These are phyloP conservation scores for Aethionema arabicum DNA, from an alignment of 345 rosid genomes.

Conservation along the genomic window DNA sequence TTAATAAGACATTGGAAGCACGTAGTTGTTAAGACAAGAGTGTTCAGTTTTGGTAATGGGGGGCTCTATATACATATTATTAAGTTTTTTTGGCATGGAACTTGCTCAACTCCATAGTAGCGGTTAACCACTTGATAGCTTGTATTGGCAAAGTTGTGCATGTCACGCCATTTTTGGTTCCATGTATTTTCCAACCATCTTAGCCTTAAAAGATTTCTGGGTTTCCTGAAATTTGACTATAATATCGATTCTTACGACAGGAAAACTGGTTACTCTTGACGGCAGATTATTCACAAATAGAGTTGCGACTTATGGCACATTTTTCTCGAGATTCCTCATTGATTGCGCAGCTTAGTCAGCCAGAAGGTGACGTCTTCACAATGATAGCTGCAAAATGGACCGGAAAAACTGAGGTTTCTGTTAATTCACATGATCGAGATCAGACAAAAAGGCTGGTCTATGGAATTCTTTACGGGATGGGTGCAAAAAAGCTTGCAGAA, in stretches of 20 bases:
- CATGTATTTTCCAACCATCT: neutral
- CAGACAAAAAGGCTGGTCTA: constrained; percentile 91
- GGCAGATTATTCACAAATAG: constrained; percentile 98
- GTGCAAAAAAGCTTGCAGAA: constrained; percentile 80
- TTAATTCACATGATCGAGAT: constrained; percentile 69
- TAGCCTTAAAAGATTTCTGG: constrained; percentile 7
- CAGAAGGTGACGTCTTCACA: constrained; percentile 83
- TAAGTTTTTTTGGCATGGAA: constrained; percentile 10
- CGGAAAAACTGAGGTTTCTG: constrained; percentile 62
- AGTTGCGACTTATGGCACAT: constrained; percentile 90
- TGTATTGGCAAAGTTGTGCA: constrained; percentile 4
- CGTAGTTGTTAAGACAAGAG: constrained; percentile 11
- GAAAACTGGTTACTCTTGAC: constrained; percentile 84
- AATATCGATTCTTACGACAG: constrained; percentile 42
- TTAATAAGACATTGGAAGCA: constrained; percentile 6
- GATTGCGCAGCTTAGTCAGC: constrained; percentile 71
- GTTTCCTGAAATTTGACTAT: constrained; percentile 8
- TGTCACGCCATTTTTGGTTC: constrained; percentile 9
- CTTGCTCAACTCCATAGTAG: constrained; percentile 16
- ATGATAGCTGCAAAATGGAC: constrained; percentile 93
- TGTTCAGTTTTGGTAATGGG: neutral
- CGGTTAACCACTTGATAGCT: constrained; percentile 6
- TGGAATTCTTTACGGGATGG: constrained; percentile 99
- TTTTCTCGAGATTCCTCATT: constrained; percentile 81
- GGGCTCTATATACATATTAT: neutral